Evolutionary conservation across 495 filamentous ascomycete genomes (phyloP), one percentile per base, ranked within the genome.

Genomic region (Penicillium lividum): DNA sequence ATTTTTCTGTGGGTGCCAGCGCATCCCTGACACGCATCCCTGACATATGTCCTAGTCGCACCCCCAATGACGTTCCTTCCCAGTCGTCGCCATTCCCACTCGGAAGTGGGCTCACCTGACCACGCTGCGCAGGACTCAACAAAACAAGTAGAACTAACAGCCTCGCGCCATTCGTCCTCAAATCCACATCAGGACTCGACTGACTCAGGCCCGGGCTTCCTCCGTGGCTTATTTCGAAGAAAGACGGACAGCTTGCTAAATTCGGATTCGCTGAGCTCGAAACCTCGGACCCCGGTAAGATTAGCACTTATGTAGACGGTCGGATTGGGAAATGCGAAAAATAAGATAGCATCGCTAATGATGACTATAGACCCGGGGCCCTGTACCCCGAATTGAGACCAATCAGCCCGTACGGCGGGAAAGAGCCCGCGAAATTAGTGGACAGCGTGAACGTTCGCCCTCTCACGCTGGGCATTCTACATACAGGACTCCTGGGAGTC

Each of bases 151-250:
- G 22, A 44, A 18, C 4, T 25, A 5, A 16, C 28, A 15, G 45
- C 13, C 8, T 47, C 54, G 11, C 53, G 45, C 28, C 62, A 58
- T 38, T 33, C 27, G 16, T 49, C 60, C 3, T 56, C 33, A 15
- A 44, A 27, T n/a, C 1, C 48, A 18, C 53, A 33, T 4, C 29
- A 51, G 30, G n/a, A 25, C n/a, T 8, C 47, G 29, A 50, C 45
- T 16, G 58, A 61, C 0, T 25, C 60, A 5, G 57, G 61, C 1
- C 18, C 60, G 5, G 59, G 61, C 9, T 15, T 65, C n/a, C 48
- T 76, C n/a, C 68, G 66, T 44, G 61, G 62, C 5, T 44, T 76
- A 5, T 74, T 74, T 53, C 65, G 68, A 15, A 65, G 63, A 50
- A 60, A 52, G 33, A 70, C 60, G 7, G 64, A 61, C 5, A 58